phyloP scores from a whole-genome alignment of 768 basidiomycete species.

The Mycena venus region DNA sequence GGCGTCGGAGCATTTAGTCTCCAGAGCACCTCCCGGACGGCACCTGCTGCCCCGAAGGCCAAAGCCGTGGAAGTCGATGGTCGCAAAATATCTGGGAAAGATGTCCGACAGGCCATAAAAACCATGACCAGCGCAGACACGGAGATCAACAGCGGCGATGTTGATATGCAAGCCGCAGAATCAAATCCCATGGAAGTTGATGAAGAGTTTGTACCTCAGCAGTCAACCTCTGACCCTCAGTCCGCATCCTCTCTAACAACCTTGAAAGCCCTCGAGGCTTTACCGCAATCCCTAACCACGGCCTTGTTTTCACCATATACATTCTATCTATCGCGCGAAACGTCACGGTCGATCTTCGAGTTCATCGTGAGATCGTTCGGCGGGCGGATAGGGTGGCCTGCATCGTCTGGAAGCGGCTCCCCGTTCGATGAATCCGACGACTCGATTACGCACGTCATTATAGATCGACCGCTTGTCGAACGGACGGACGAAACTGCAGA shows the following conservation, averaged over 20 bases:
- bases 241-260: conserved; percentile 70
- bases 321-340: conserved; percentile 95
- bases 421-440: conserved; percentile 83
- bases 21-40: conserved; percentile 57
- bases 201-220: conserved; percentile 79
- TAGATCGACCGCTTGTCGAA: conserved; percentile 84
- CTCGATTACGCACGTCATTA: conserved; percentile 93
- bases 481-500: conserved; percentile 63
- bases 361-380: conserved; percentile 94
- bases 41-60: conserved; percentile 58
- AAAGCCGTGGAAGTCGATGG: conserved; percentile 62
- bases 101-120: conserved; percentile 75
- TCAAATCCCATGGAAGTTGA: conserved; percentile 52
- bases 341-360: conserved; percentile 92
- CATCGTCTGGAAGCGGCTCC: conserved; percentile 85
- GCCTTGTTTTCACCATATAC: conserved; percentile 87
- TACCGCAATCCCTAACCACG: conserved; percentile 69
- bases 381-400: conserved; percentile 91
- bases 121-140: conserved; percentile 51
- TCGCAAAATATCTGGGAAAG: conserved; percentile 61
- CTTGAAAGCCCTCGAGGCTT: conserved; percentile 71
- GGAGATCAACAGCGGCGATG: conserved; percentile 49
- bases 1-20: conserved; percentile 91
- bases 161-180: conserved; percentile 53
- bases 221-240: conserved; percentile 65